Base-by-base conservation (phyloP, 306 rosid species). In the Macrotyloma uniflorum region DNA sequence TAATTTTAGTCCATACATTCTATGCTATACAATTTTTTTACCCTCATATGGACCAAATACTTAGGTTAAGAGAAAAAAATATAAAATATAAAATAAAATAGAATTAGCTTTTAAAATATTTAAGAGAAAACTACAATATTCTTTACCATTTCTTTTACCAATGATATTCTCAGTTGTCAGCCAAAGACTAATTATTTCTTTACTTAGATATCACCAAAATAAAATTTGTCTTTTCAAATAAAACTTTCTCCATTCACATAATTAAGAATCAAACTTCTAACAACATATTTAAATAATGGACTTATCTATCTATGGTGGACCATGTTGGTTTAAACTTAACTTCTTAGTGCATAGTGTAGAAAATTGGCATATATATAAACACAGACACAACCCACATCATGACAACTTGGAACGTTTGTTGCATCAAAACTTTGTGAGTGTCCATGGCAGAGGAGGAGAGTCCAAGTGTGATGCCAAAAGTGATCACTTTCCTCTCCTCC, bases 361-460 rank as follows among this genome's bases (percentile, higher is more conserved):
- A 65, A 65, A 19, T 14, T 19, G 8, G 2, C 14, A 26, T 59
- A 7, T 42, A 1, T 7, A 35, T 7, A 35, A 0, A 36, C 2
- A 8, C 11, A 36, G 2, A 36, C 9, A 36, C 1, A 7, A 7
- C 71, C 12, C 15, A 74, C 78, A 63, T 58, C 8, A 80, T 61
- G 42, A 61, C 43, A 85, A 51, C 20, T 87, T 63, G 43, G 79
- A 87, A 59, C 79, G 75, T 47, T 26, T 10, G 61, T n/a, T 65
- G 26, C 78, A 42, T 61, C 67, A 61, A 28, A 55, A 32, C 38
- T 1, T 78, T 78, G 49, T 65, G 50, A 61, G 4, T 19, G 22
- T 76, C 72, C 32, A 95, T 93, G 98, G 97, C 90, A 57, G 99
- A 93, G 82, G 77, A 91, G n/a, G 94, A 90, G 89, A 86, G 76